phyloP scores from a whole-genome alignment of 129 eudicot genomes.

The Flaveria robusta region DNA sequence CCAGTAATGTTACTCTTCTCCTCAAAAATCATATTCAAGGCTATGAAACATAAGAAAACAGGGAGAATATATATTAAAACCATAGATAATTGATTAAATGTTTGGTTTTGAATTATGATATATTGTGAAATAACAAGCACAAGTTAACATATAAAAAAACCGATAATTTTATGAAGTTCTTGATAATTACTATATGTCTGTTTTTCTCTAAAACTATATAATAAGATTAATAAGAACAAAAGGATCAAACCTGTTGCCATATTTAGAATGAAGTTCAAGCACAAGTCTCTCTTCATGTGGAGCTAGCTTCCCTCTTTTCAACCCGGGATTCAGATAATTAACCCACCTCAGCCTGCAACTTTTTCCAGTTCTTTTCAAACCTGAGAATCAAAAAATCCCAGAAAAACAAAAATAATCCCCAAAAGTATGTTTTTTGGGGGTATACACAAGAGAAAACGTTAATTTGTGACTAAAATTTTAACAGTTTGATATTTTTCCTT shows the following conservation, averaged over 20 bases:
- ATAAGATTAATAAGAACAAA: slow-evolving; percentile 4
- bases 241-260: slow-evolving; percentile 73
- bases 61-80: no score
- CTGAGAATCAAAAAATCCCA: slow-evolving; percentile 17
- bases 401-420: slow-evolving; percentile 34
- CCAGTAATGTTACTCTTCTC: background rate
- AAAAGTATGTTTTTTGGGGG: slow-evolving; percentile 33
- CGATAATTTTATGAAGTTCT: background rate
- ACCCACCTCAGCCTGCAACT: slow-evolving; percentile 96
- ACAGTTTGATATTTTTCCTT: slow-evolving; percentile 23
- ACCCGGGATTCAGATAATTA: slow-evolving; percentile 85
- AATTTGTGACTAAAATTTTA: slow-evolving; percentile 24
- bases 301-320: slow-evolving; percentile 84
- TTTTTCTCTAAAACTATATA: background rate
- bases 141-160: no score
- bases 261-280: slow-evolving; percentile 79
- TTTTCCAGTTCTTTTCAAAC: slow-evolving; percentile 89
- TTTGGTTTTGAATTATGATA: background rate
- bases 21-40: background rate
- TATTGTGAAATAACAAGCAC: no score
- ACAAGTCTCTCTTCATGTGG: slow-evolving; percentile 82
- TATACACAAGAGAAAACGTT: slow-evolving; percentile 29
- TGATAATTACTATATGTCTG: no score
- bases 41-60: background rate
- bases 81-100: background rate